Percentiles rank a stretch among this genome's conserved stretches.
These are phyloP conservation scores for Hypoxylon sp. DNA, from an alignment of 2,329 filamentous ascomycete species.

Conservation along the genomic window DNA sequence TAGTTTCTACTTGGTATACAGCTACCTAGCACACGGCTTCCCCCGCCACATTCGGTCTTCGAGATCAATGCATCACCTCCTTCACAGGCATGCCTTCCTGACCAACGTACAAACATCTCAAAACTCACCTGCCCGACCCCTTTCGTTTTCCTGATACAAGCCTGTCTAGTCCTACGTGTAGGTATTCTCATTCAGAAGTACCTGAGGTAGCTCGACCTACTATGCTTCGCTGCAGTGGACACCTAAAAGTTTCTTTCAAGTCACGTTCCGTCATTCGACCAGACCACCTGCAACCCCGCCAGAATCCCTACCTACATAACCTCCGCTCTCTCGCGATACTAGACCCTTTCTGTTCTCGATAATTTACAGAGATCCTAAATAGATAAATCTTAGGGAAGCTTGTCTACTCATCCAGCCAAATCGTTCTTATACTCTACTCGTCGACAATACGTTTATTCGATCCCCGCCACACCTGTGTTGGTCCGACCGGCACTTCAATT, in stretches of 20 bases:
- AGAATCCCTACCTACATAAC: constrained; percentile 51
- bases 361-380: constrained; percentile 41
- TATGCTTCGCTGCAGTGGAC: constrained; percentile 44
- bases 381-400: constrained; percentile 33
- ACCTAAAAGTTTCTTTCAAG: constrained; percentile 52
- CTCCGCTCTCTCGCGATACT: constrained; percentile 46
- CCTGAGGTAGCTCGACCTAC: constrained; percentile 45
- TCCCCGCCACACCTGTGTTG: constrained; percentile 20
- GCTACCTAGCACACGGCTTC: constrained; percentile 12
- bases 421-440: constrained; percentile 9
- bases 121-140: constrained; percentile 19
- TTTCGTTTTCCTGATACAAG: constrained; percentile 32
- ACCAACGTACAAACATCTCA: constrained; percentile 26
- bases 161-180: constrained; percentile 32
- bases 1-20: constrained; percentile 36
- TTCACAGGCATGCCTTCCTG: constrained; percentile 20
- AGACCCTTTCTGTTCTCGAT: constrained; percentile 37
- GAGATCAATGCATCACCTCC: constrained; percentile 25
- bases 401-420: constrained; percentile 13
- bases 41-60: constrained; percentile 15
- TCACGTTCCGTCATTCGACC: constrained; percentile 53
- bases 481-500: constrained; percentile 41
- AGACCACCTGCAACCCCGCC: constrained; percentile 51
- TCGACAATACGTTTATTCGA: constrained; percentile 22
- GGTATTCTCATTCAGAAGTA: constrained; percentile 35